These are phyloP conservation scores for Russula earlei DNA, from an alignment of 768 basidiomycete genomes.

Conservation along the genomic window DNA sequence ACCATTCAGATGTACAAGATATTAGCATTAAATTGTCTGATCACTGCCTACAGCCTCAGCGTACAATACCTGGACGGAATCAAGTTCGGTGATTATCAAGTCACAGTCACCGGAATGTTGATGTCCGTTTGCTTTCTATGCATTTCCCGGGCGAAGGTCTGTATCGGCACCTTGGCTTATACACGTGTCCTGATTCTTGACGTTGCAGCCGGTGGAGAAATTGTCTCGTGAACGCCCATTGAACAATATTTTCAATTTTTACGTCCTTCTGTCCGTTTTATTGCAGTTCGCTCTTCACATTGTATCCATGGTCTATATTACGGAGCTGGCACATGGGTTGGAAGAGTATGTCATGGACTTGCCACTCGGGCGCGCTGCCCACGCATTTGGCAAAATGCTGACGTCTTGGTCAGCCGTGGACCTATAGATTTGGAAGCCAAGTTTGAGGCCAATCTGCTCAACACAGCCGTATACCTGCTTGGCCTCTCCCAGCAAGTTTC, in stretches of 20 bases:
- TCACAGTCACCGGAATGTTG: constrained; percentile 91
- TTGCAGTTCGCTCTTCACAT: constrained; percentile 94
- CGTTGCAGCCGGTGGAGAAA: constrained; percentile 82
- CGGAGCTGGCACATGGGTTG: constrained; percentile 63
- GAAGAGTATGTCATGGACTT: constrained; percentile 54
- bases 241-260: constrained; percentile 94
- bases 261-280: constrained; percentile 86
- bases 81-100: constrained; percentile 98
- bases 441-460: constrained; percentile 89
- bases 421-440: constrained; percentile 90
- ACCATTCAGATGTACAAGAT: constrained; percentile 99
- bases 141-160: constrained; percentile 92
- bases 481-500: constrained; percentile 97
- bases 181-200: background rate
- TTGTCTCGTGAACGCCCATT: constrained; percentile 88
- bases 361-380: background rate
- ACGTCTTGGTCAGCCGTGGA: constrained; percentile 43
- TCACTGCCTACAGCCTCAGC: constrained; percentile 96
- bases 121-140: constrained; percentile 99
- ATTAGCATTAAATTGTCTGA: constrained; percentile 91
- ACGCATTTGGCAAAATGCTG: background rate
- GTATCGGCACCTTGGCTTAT: constrained; percentile 20
- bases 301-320: constrained; percentile 84
- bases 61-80: constrained; percentile 98
- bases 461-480: constrained; percentile 94